phyloP scores from a whole-genome alignment of 1,284 basidiomycete genomes.

The Phylloboletellus chloephorus region DNA sequence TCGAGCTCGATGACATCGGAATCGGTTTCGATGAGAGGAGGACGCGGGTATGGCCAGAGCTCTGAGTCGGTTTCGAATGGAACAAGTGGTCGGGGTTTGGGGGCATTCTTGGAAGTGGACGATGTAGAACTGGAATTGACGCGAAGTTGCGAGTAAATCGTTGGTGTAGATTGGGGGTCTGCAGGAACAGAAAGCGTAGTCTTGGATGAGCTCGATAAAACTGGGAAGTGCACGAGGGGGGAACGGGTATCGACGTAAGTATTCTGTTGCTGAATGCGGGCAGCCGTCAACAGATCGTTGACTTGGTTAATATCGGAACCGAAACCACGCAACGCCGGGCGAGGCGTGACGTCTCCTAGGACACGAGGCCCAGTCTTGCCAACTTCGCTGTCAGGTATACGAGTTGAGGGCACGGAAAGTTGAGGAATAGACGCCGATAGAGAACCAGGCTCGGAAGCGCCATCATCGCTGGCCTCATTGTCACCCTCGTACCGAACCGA shows the following conservation, averaged over 20 bases:
- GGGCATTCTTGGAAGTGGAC: conserved; percentile 14
- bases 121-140: conserved; percentile 1
- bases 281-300: conserved; percentile 27
- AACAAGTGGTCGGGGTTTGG: conserved; percentile 36
- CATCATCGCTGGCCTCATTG: conserved; percentile 51
- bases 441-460: conserved; percentile 36
- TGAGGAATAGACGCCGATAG: conserved; percentile 37
- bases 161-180: conserved; percentile 11
- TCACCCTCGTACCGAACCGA: conserved; percentile 60
- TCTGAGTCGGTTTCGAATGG: conserved; percentile 58
- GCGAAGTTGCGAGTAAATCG: conserved; percentile 18
- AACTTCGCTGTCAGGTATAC: conserved; percentile 11
- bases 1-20: conserved; percentile 64
- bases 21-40: conserved; percentile 35
- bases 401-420: conserved; percentile 18
- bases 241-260: conserved; percentile 5
- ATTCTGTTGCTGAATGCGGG: conserved; percentile 22
- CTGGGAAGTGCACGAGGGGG: conserved; percentile 10
- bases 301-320: conserved; percentile 33
- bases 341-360: conserved; percentile 48
- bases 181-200: neutral
- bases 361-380: conserved; percentile 21
- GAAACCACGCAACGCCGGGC: conserved; percentile 37
- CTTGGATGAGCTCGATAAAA: conserved; percentile 1
- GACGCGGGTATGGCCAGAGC: conserved; percentile 60